Conservation (phyloP, 2,329 filamentous ascomycete species). For the Periglandula ipomoeae region DNA sequence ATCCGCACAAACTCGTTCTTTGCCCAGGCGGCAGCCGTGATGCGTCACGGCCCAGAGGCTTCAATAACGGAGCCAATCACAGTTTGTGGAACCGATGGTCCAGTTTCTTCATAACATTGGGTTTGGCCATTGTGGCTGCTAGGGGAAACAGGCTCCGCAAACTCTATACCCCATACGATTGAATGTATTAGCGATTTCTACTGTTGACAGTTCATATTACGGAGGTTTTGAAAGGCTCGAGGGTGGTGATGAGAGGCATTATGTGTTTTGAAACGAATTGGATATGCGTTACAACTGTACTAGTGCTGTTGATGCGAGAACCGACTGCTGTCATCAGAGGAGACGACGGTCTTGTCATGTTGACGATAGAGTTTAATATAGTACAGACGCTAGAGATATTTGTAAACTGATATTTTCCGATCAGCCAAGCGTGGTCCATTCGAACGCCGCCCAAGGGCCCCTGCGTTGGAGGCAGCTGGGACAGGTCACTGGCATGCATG, state of each 20-base stretch:
- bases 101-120: neutral
- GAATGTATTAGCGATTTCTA: neutral
- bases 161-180: neutral
- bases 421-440: too few relatives aligned
- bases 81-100: slow-evolving; percentile 7
- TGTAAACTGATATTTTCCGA: too few relatives aligned
- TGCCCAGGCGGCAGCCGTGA: slow-evolving; percentile 23
- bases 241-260: too few relatives aligned
- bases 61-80: slow-evolving; percentile 9
- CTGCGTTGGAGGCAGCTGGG: too few relatives aligned
- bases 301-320: neutral
- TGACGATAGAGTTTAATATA: neutral
- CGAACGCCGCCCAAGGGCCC: too few relatives aligned
- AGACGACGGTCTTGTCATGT: neutral
- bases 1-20: slow-evolving; percentile 32
- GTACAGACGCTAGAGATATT: too few relatives aligned
- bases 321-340: neutral
- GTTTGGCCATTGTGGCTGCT: neutral
- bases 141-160: neutral
- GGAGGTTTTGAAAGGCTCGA: too few relatives aligned
- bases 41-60: slow-evolving; percentile 14
- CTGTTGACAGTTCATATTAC: too few relatives aligned
- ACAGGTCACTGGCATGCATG: too few relatives aligned
- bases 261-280: too few relatives aligned
- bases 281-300: too few relatives aligned